Conservation (phyloP, 176 grass and related monocot genomes). For the Eleusine indica region DNA sequence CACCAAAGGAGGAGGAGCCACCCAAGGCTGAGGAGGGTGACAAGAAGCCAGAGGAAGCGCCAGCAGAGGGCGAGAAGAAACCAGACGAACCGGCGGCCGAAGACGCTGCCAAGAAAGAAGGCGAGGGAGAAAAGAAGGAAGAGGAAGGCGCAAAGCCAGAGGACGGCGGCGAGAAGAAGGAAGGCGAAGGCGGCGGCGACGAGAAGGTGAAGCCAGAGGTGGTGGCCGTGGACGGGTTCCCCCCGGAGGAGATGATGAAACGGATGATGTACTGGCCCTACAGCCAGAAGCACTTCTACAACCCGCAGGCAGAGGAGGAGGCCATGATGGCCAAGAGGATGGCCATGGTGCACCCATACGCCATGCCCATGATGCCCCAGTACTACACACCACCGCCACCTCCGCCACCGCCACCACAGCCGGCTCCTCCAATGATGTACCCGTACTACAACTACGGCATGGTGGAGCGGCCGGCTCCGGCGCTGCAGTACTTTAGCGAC, state of each 20-base stretch:
- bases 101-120: conserved; percentile 29
- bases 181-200: not conserved
- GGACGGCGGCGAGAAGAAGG: conserved; percentile 7
- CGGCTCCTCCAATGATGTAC: conserved; percentile 28
- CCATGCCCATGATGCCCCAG: conserved; percentile 25
- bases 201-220: conserved; percentile 50
- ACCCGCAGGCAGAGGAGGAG: conserved; percentile 48
- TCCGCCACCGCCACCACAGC: not conserved
- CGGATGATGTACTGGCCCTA: conserved; percentile 65
- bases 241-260: conserved; percentile 66
- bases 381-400: conserved; percentile 34
- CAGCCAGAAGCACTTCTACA: conserved; percentile 26
- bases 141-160: conserved; percentile 27
- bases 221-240: conserved; percentile 38
- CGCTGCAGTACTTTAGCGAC: conserved; percentile 79
- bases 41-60: conserved; percentile 4
- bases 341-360: conserved; percentile 31
- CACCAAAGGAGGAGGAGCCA: conserved; percentile 45
- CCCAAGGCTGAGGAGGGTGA: conserved; percentile 42
- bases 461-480: conserved; percentile 47
- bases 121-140: conserved; percentile 12
- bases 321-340: conserved; percentile 60
- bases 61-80: conserved; percentile 39
- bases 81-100: not conserved
- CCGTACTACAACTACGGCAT: conserved; percentile 47